Conservation (phyloP, 106 monocot genomes). For the Narthecium ossifragum region DNA sequence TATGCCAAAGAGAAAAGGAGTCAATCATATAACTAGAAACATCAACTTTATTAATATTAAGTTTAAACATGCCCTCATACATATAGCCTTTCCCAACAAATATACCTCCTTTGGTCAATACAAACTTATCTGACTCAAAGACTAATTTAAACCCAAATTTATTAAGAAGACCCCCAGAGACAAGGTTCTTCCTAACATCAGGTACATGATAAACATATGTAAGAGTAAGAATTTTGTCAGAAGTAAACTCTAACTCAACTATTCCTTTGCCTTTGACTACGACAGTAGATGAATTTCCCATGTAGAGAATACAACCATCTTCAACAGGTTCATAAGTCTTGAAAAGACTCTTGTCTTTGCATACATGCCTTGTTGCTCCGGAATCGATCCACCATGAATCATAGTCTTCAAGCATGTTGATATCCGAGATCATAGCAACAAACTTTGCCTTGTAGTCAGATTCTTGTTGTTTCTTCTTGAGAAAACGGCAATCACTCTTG, state of each 20-base stretch:
- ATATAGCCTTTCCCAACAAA: background rate
- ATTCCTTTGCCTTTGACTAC: background rate
- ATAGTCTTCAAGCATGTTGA: too few relatives aligned
- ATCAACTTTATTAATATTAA: background rate
- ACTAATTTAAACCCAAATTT: background rate
- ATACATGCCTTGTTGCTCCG: too few relatives aligned
- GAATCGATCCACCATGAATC: too few relatives aligned
- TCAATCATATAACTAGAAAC: background rate
- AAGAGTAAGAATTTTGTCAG: background rate
- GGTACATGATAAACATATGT: constrained; percentile 1
- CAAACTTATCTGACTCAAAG: background rate
- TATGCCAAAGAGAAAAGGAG: constrained; percentile 7
- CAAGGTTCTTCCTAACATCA: background rate
- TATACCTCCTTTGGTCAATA: background rate
- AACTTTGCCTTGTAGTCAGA: too few relatives aligned
- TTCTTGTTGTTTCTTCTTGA: too few relatives aligned
- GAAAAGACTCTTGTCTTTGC: too few relatives aligned
- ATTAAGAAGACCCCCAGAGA: background rate
- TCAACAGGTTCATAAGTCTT: background rate
- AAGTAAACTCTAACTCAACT: constrained; percentile 2
- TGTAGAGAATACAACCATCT: background rate
- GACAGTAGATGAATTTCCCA: background rate
- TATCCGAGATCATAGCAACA: too few relatives aligned
- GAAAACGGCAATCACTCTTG: too few relatives aligned
- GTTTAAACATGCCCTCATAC: background rate